Percentiles rank a stretch among this genome's conserved stretches.
Conservation (phyloP, 1,284 basidiomycete species). For the Meira nashicola region DNA sequence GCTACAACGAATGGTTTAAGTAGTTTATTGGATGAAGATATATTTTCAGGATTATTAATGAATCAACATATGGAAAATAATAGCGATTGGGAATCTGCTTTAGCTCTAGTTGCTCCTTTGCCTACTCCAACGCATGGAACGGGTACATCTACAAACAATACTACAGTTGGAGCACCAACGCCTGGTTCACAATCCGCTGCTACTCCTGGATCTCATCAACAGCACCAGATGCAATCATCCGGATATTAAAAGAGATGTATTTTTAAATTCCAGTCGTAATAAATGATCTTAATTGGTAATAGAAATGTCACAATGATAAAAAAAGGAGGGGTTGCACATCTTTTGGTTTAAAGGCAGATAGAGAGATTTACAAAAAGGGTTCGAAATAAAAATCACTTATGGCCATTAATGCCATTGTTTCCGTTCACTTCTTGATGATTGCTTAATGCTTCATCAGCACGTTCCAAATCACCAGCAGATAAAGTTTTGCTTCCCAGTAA, state of each 20-base stretch:
- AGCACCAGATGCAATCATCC: background rate
- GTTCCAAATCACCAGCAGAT: constrained; percentile 37
- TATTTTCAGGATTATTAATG: constrained; percentile 9
- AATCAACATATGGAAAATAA: constrained; percentile 2
- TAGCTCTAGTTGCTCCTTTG: constrained; percentile 7
- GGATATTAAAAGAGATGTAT: background rate
- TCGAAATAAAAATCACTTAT: too few relatives aligned
- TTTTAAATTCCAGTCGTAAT: too few relatives aligned
- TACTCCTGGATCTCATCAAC: background rate
- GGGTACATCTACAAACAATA: background rate
- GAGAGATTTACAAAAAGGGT: too few relatives aligned
- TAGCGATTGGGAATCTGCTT: constrained; percentile 10
- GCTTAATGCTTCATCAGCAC: constrained; percentile 38
- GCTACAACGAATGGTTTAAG: constrained; percentile 3
- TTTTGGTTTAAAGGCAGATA: too few relatives aligned
- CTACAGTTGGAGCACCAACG: background rate
- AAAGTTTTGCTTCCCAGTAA: constrained; percentile 36
- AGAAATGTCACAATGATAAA: too few relatives aligned
- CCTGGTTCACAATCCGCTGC: background rate
- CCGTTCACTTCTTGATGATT: constrained; percentile 7
- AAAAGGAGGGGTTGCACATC: too few relatives aligned
- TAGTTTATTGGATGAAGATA: constrained; percentile 10
- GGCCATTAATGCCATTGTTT: too few relatives aligned
- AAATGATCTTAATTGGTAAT: too few relatives aligned
- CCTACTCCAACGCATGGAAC: background rate